Conservation (phyloP, 2,329 filamentous ascomycete genomes). For the Botryotinia narcissicola region DNA sequence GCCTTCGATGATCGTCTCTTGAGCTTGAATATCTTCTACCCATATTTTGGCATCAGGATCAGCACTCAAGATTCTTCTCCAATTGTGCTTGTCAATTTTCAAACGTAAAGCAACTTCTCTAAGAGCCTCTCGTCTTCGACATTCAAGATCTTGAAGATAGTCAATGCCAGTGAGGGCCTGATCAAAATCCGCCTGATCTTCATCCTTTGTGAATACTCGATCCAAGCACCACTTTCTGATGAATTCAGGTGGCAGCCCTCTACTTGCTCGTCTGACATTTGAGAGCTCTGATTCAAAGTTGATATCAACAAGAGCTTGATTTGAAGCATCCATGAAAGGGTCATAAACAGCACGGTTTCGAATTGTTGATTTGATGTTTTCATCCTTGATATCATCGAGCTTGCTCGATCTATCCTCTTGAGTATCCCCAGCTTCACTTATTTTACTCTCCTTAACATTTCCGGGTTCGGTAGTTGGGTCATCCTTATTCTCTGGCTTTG, state of each 20-base stretch:
- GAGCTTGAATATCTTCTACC: conserved; percentile 30
- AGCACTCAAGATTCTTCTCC: conserved; percentile 27
- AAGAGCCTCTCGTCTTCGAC: conserved; percentile 26
- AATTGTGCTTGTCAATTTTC: conserved; percentile 29
- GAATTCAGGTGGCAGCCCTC: conserved; percentile 26
- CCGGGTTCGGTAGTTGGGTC: not conserved
- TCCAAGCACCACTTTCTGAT: conserved; percentile 27
- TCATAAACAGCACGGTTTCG: conserved; percentile 18
- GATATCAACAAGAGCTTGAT: conserved; percentile 27
- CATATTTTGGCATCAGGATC: conserved; percentile 29
- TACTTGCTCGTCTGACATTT: not conserved
- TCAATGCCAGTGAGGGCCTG: conserved; percentile 32
- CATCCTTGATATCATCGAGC: not conserved
- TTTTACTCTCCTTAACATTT: not conserved
- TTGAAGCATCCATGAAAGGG: conserved; percentile 25
- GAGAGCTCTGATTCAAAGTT: conserved; percentile 5
- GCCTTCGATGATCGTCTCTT: conserved; percentile 28
- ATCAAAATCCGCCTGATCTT: conserved; percentile 28
- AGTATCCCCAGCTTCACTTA: not conserved
- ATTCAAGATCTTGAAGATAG: conserved; percentile 35
- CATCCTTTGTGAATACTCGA: conserved; percentile 27
- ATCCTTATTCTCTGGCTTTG: conserved; percentile 14
- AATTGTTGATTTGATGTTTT: conserved; percentile 7
- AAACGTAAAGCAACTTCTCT: conserved; percentile 29
- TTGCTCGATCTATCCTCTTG: not conserved